Evolutionary conservation across 2,329 filamentous ascomycete species (phyloP), one percentile per base, ranked within the genome.

Genomic region (Harringtonia aguacate): DNA sequence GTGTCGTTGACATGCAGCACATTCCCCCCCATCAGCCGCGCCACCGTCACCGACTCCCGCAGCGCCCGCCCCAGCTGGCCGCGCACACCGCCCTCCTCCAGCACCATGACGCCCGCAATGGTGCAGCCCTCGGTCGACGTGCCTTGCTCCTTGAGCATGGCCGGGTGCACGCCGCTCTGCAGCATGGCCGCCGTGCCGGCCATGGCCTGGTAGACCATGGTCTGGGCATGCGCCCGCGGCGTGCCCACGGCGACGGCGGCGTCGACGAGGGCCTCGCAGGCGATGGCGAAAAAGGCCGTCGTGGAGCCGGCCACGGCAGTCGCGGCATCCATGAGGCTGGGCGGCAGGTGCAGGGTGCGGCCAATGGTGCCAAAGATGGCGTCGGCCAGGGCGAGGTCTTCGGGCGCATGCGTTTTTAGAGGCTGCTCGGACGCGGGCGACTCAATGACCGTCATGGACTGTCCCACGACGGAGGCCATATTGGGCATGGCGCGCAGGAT

Each of bases 401-500:
- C n/a, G n/a, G n/a, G n/a, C n/a, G n/a, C n/a, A n/a, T n/a, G n/a
- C n/a, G n/a, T n/a, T n/a, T n/a, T n/a, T n/a, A n/a, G n/a, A n/a
- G n/a, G n/a, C n/a, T n/a, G n/a, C n/a, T n/a, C n/a, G n/a, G n/a
- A n/a, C n/a, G n/a, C n/a, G n/a, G n/a, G 73, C 66, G 27, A 71
- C 39, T 77, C 79, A 52, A 94, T 82, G 43, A 92, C 79, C 4
- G 82, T 90, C 84, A 92, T 92, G 53, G 77, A 81, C 62, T 94
- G 81, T 38, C 85, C 68, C 46, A 94, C 82, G 39, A 85, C 72
- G 22, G 81, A 80, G 12, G 86, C 86, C 0, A 84, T 89, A 66
- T 94, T 94, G 53, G 86, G 86, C 77, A 94, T 87, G 44, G 83
- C 86, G 28, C 86, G 73, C 5, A 94, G 80, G 36, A 92, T 72